Evolutionary conservation across 139 green algal genomes (phyloP), one percentile per base, ranked within the genome.

Genomic region (Trebouxia sp.): DNA sequence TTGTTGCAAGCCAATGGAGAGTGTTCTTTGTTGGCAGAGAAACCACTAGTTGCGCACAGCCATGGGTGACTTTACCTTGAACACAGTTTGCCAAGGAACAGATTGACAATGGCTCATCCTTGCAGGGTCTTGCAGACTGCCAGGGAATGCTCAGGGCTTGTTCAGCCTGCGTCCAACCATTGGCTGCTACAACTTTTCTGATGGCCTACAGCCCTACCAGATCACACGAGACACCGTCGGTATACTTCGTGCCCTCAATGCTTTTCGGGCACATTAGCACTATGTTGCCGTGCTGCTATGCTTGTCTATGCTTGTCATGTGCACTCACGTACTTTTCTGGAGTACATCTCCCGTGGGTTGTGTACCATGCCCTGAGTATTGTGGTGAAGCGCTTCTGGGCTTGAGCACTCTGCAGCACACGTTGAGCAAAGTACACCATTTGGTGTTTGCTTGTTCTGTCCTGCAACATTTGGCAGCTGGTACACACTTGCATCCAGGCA

Each of bases 171-270:
- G 78, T 0, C 58, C 78, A 6, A 77, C 78, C 11, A 47, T 82
- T 38, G 41, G 42, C 42, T 82, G 78, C 42, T 82, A 82, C 62
- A 76, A 82, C 62, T 43, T 51, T 22, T 38, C 42, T 26, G 42
- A 82, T 65, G 78, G 58, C 12, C 62, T 82, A 9, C 39, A 77
- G 17, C 78, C 78, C 9, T 47, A 48, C 5, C 39, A 47, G 15
- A 45, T 77, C 58, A 82, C 78, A 5, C 42, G 78, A 14, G 78
- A 82, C 42, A 82, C 78, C 24, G 45, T 82, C 26, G 78, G 78
- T 82, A 12, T 56, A 62, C 22, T 32, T 48, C 22, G 50, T 5
- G 50, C 4, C 22, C 50, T 22, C 22, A 5, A 6, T 58, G 20
- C 22, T 58, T 28, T 22, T 58, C 50, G 22, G 22, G 50, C 50